phyloP scores from a whole-genome alignment of 208 protist genomes.

The Borovskyia barvae region DNA sequence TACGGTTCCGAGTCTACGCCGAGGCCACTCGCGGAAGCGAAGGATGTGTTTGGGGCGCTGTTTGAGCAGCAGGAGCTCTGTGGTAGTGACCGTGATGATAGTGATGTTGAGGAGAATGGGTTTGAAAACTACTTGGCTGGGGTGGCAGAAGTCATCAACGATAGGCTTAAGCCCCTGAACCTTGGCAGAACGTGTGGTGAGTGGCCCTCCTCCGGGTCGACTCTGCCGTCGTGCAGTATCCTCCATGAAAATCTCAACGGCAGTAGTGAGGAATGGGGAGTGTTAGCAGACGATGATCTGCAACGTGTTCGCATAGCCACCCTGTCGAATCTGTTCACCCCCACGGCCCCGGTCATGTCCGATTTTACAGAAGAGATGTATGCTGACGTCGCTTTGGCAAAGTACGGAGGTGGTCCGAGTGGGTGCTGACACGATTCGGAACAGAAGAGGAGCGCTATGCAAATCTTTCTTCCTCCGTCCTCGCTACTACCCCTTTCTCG shows the following conservation, averaged over 20 bases:
- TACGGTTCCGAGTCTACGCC: conserved; percentile 34
- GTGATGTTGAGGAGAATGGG: conserved; percentile 21
- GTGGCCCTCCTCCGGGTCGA: neutral
- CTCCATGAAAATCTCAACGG: no score
- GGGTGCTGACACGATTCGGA: neutral
- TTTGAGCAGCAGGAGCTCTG: conserved; percentile 53
- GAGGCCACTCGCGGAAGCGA: conserved; percentile 21
- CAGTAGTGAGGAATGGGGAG: neutral
- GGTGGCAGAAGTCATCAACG: neutral
- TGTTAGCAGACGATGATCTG: neutral
- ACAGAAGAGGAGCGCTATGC: neutral
- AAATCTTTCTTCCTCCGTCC: neutral
- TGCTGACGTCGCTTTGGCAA: conserved; percentile 13
- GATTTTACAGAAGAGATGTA: conserved; percentile 17
- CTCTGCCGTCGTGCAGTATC: no score
- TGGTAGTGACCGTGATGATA: conserved; percentile 53
- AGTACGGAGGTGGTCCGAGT: conserved; percentile 1
- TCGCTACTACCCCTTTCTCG: neutral
- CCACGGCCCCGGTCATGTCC: neutral
- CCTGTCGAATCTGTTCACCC: neutral
- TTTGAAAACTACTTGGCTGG: conserved; percentile 13
- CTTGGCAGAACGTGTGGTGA: neutral
- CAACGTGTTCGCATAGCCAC: neutral
- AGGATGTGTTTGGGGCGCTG: conserved; percentile 52
- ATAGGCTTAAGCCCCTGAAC: conserved; percentile 2